Percentiles rank a stretch among this genome's conserved stretches.
Evolutionary conservation across 805 yeast species (phyloP).

Genomic region (Candida hungchunana): DNA sequence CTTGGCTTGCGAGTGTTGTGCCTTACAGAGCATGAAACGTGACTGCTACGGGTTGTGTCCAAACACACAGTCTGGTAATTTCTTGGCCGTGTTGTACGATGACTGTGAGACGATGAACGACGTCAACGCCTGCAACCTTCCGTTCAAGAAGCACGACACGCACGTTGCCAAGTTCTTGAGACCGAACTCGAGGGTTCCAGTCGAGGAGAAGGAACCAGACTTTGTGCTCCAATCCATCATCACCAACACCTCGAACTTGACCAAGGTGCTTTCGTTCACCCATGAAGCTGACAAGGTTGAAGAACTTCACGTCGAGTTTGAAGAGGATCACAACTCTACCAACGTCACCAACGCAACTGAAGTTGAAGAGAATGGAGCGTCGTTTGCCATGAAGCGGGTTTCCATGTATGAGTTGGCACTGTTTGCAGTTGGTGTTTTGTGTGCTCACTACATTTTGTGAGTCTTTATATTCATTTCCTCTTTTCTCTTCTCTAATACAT

Average conservation of each 20-base stretch:
- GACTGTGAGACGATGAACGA: conserved; percentile 45
- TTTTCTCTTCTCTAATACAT: neutral
- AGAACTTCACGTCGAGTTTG: too few species aligned
- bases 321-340: neutral
- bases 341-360: conserved; percentile 5
- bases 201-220: conserved; percentile 26
- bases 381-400: neutral
- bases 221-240: conserved; percentile 19
- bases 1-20: conserved; percentile 54
- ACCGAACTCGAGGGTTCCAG: conserved; percentile 24
- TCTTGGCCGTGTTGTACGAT: conserved; percentile 39
- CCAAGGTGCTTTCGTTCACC: conserved; percentile 2
- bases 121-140: conserved; percentile 47
- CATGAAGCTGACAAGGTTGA: too few species aligned
- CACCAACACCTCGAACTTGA: conserved; percentile 16
- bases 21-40: conserved; percentile 43
- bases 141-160: conserved; percentile 41
- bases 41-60: conserved; percentile 47
- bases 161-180: conserved; percentile 28
- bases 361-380: conserved; percentile 8
- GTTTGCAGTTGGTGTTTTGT: neutral
- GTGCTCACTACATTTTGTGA: too few species aligned
- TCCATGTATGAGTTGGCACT: neutral
- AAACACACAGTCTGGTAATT: conserved; percentile 41
- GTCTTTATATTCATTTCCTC: too few species aligned